Base-by-base conservation (phyloP, 257 asterid species). In the Nicotiana otophora region DNA sequence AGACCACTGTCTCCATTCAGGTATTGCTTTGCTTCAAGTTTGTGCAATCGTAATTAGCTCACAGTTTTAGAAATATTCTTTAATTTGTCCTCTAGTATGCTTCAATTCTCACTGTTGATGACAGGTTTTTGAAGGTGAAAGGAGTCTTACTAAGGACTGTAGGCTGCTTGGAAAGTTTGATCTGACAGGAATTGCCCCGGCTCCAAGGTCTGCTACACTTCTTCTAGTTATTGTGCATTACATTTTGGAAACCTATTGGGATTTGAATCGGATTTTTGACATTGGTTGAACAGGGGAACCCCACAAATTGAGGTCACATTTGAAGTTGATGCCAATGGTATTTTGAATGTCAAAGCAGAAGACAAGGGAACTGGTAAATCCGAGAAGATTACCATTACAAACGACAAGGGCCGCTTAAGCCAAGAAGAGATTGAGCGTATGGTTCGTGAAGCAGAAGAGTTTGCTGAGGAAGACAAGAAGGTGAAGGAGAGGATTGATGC, bases 301-400 rank as follows among this genome's bases (percentile, higher is more conserved):
- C 98, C 99, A 33, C 98, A 96, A 57, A 96, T 96, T 80, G 98
- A 96, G 83, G 98, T 96, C 26, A 96, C 98, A 31, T 96, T 96
- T 23, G 99, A 96, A 86, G 99, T 94, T 0, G 99, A 96, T 81
- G 98, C 97, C 80, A 96, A 96, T 42, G 98, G 98, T 48, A 96
- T 96, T 51, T 87, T 96, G 63, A 94, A 93, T 23, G 99, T 96
- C 10, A 96, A 89, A 92, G 99, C 99, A 1, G 98, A 96, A 84
- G 99, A 96, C 92, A 96, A 94, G 85, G 99, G 95, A 69, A 92
- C 98, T 1, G 98, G 99, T 3, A 84, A 88, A 82, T 85, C 97
- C 5, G 98, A 96, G 87, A 94, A 92, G 91, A 96, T 96, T 86
- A 96, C 98, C 20, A 96, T 96, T 90, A 93, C 98, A 80, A 96